Conservation (phyloP, 257 asterid species). For the Perilla frutescens region DNA sequence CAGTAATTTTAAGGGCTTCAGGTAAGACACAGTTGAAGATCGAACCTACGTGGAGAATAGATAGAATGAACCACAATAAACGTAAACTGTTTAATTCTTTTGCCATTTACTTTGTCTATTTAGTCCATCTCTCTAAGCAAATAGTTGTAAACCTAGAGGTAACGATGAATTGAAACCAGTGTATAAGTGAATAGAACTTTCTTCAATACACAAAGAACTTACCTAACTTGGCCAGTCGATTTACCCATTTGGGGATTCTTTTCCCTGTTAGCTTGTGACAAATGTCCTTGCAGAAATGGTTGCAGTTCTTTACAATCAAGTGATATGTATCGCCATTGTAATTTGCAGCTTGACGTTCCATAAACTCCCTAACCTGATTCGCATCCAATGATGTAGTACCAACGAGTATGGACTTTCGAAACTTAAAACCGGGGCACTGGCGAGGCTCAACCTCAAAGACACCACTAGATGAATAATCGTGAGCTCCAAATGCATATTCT, state of each 20-base stretch:
- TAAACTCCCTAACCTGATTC: conserved; percentile 74
- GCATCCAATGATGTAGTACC: conserved; percentile 78
- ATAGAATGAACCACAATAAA: background rate
- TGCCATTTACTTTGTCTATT: background rate
- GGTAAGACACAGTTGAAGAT: conserved; percentile 79
- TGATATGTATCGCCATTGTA: conserved; percentile 88
- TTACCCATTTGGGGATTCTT: conserved; percentile 91
- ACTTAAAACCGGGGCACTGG: conserved; percentile 92
- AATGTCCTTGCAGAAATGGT: conserved; percentile 92
- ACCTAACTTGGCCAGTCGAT: conserved; percentile 93
- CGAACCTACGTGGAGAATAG: conserved; percentile 52
- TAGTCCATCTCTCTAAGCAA: background rate
- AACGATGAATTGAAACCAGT: background rate
- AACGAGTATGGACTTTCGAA: conserved; percentile 77
- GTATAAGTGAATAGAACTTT: background rate
- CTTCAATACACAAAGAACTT: conserved; percentile 26
- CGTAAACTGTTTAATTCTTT: background rate
- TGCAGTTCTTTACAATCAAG: conserved; percentile 92
- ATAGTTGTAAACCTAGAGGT: background rate
- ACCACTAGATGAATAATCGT: conserved; percentile 84
- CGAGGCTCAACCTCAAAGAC: conserved; percentile 96
- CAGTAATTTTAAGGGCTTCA: conserved; percentile 72
- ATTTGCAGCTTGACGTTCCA: conserved; percentile 79
- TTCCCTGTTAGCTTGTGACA: conserved; percentile 82
- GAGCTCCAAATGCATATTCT: conserved; percentile 97